Conservation (phyloP, 352 stramenopile genomes). For the Pythium coloratum region DNA sequence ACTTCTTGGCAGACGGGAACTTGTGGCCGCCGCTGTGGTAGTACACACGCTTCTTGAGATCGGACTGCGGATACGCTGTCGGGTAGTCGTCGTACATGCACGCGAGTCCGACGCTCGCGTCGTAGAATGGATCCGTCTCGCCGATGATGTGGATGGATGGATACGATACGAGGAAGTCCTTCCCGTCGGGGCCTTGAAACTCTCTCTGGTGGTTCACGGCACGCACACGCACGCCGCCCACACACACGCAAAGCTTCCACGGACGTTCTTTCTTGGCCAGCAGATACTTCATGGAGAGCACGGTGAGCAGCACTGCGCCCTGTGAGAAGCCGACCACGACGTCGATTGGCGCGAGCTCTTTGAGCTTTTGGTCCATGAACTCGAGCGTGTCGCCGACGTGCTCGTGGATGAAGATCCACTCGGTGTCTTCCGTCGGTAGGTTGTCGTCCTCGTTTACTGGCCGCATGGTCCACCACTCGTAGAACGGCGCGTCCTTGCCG, state of each 20-base stretch:
- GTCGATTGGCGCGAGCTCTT: slow-evolving; percentile 66
- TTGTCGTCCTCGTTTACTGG: slow-evolving; percentile 46
- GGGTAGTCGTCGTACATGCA: slow-evolving; percentile 35
- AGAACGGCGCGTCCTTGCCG: slow-evolving; percentile 61
- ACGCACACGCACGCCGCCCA: slow-evolving; percentile 39
- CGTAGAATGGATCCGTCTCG: slow-evolving; percentile 37
- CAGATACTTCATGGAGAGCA: slow-evolving; percentile 61
- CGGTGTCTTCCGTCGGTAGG: slow-evolving; percentile 25
- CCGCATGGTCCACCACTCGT: slow-evolving; percentile 67
- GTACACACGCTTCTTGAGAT: slow-evolving; percentile 30
- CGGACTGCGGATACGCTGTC: slow-evolving; percentile 16
- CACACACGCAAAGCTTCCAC: slow-evolving; percentile 51
- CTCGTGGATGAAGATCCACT: slow-evolving; percentile 25
- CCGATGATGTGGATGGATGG: slow-evolving; percentile 54
- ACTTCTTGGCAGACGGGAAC: slow-evolving; percentile 55
- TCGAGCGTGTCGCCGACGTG: slow-evolving; percentile 40
- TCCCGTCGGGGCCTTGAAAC: slow-evolving; percentile 34
- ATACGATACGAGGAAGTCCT: slow-evolving; percentile 25
- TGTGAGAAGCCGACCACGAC: slow-evolving; percentile 81
- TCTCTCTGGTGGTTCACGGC: slow-evolving; percentile 39
- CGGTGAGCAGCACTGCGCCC: slow-evolving; percentile 62
- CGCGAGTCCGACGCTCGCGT: slow-evolving; percentile 33
- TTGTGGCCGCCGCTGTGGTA: slow-evolving; percentile 57
- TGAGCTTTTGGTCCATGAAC: slow-evolving; percentile 59
- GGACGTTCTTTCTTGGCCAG: slow-evolving; percentile 31